These are phyloP conservation scores for Metschnikowia cerradonensis DNA, from an alignment of 805 yeast species.

Conservation along the genomic window DNA sequence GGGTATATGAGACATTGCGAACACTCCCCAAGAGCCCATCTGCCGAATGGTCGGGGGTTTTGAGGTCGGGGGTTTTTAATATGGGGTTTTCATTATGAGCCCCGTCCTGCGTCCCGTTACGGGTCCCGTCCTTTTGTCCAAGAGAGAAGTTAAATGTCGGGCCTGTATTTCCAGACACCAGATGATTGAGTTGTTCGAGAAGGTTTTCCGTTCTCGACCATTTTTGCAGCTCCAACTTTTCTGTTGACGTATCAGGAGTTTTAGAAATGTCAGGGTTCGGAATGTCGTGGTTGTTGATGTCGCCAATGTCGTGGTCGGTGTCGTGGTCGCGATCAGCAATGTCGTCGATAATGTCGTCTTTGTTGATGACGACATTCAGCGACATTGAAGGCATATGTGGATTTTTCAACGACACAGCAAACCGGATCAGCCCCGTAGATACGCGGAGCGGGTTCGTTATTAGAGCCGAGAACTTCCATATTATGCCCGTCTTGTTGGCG, in stretches of 20 bases:
- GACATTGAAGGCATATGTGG: constrained; percentile 1
- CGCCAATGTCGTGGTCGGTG: not conserved
- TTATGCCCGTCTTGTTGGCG: constrained; percentile 1
- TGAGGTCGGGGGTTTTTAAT: not conserved
- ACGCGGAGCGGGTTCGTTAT: constrained; percentile 8
- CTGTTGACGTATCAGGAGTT: not conserved
- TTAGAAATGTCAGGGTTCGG: too few species aligned
- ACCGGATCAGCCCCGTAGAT: constrained; percentile 5
- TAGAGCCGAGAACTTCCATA: constrained; percentile 30
- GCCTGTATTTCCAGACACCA: not conserved
- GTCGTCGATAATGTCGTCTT: not conserved
- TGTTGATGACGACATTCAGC: not conserved
- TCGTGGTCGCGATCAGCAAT: not conserved
- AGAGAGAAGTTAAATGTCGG: not conserved
- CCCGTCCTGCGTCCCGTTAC: too few species aligned
- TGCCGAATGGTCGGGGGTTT: not conserved
- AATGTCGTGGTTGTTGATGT: not conserved
- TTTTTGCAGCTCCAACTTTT: not conserved
- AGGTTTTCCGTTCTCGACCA: constrained; percentile 3
- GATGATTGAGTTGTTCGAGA: constrained; percentile 10
- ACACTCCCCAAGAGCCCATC: not conserved
- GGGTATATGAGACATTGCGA: not conserved
- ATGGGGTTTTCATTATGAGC: not conserved
- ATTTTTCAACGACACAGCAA: constrained; percentile 5
- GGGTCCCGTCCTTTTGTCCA: not conserved